phyloP scores from a whole-genome alignment of 176 grass and related monocot species.

The Aegilops speltoides region DNA sequence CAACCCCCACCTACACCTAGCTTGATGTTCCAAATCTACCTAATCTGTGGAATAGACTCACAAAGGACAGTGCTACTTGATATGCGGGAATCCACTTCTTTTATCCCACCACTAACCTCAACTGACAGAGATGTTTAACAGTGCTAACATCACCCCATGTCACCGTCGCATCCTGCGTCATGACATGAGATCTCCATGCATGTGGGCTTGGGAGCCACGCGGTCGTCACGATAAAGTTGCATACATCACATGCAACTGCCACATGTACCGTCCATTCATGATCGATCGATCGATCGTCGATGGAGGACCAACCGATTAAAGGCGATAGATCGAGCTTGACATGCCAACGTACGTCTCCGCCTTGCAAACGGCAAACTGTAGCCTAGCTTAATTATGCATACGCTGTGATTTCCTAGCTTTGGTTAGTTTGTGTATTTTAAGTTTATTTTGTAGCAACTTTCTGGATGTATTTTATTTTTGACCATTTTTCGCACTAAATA shows the following conservation, averaged over 20 bases:
- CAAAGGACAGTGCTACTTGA: neutral
- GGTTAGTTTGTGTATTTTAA: too few species aligned
- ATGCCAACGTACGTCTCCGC: neutral
- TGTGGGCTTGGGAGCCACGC: neutral
- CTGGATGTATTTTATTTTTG: too few species aligned
- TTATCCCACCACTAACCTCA: too few species aligned
- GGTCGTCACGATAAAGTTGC: too few species aligned
- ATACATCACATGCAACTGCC: neutral
- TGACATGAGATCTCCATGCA: neutral
- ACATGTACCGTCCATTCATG: neutral
- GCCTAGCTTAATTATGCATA: too few species aligned
- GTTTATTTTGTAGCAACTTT: too few species aligned
- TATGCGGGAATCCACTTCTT: too few species aligned
- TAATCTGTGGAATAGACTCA: neutral
- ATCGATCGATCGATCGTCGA: neutral
- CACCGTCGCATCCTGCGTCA: neutral
- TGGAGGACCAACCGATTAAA: neutral
- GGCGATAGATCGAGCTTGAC: neutral
- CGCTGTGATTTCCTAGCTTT: too few species aligned
- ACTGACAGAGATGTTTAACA: neutral
- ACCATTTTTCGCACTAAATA: too few species aligned
- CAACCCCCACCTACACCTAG: neutral
- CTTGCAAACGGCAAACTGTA: neutral
- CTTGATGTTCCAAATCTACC: conserved; percentile 6
- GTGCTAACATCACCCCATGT: neutral